A percentile compares a stretch with the other conserved stretches of the same genome.
These are phyloP conservation scores for Tremellales sp. DNA, from an alignment of 1,284 basidiomycete genomes.

Conservation along the genomic window DNA sequence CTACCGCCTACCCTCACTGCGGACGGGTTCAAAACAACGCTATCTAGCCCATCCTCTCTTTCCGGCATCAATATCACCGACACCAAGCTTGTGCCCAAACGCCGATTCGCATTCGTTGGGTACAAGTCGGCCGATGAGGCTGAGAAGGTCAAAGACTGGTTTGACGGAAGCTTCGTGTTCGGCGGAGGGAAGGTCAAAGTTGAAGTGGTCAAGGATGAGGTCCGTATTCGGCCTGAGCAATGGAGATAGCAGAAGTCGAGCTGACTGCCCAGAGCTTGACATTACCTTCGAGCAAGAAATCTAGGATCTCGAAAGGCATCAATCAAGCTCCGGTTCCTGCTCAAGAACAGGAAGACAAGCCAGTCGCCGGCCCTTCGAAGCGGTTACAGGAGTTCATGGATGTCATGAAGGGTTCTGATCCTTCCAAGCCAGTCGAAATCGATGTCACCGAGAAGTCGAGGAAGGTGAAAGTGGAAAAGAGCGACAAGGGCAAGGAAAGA, in stretches of 20 bases:
- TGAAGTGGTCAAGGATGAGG: slow-evolving; percentile 66
- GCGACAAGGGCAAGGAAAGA: slow-evolving; percentile 62
- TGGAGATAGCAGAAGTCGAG: slow-evolving; percentile 5
- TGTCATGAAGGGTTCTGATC: slow-evolving; percentile 46
- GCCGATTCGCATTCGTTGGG: slow-evolving; percentile 89
- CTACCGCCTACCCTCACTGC: slow-evolving; percentile 62
- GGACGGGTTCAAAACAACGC: slow-evolving; percentile 60
- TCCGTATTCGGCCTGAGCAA: slow-evolving; percentile 39
- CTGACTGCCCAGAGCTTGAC: not conserved
- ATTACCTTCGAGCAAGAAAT: not conserved
- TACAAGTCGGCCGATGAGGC: slow-evolving; percentile 81
- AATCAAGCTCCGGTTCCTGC: not conserved
- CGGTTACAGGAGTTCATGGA: slow-evolving; percentile 56
- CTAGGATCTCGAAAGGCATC: not conserved
- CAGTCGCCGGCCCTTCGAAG: slow-evolving; percentile 56
- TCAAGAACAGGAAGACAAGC: too few relatives aligned
- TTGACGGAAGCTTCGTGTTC: slow-evolving; percentile 72
- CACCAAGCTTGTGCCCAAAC: slow-evolving; percentile 73
- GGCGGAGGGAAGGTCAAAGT: slow-evolving; percentile 72
- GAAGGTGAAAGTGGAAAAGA: slow-evolving; percentile 34
- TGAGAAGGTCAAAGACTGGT: slow-evolving; percentile 70
- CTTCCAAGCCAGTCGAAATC: slow-evolving; percentile 25
- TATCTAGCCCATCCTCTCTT: slow-evolving; percentile 31
- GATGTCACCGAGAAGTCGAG: slow-evolving; percentile 28
- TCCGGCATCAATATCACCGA: slow-evolving; percentile 64